phyloP scores from a whole-genome alignment of 805 yeast genomes.

The Wickerhamomyces ciferrii region DNA sequence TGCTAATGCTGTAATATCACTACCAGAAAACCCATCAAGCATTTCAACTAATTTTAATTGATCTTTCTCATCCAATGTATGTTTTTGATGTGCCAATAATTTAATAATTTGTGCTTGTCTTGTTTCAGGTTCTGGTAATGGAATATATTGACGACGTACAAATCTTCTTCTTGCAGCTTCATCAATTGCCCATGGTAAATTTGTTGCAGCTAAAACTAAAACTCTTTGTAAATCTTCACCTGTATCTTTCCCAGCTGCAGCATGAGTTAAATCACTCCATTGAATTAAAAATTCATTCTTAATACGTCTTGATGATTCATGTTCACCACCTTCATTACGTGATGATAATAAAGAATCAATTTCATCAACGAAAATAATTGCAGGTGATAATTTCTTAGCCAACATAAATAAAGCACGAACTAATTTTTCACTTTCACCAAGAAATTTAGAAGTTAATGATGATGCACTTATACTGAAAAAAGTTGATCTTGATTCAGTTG shows the following conservation, averaged over 20 bases:
- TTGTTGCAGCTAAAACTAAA: conserved; percentile 89
- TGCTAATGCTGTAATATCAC: conserved; percentile 89
- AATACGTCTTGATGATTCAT: conserved; percentile 84
- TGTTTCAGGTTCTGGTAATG: conserved; percentile 86
- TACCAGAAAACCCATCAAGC: conserved; percentile 86
- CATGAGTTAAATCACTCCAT: conserved; percentile 82
- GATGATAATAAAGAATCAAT: conserved; percentile 86
- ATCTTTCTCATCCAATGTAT: conserved; percentile 61
- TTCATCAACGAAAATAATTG: conserved; percentile 93
- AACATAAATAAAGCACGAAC: conserved; percentile 83
- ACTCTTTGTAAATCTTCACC: conserved; percentile 52
- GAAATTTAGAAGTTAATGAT: conserved; percentile 76
- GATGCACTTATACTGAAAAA: conserved; percentile 91
- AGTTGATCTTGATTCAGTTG: conserved; percentile 89
- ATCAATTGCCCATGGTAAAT: conserved; percentile 94
- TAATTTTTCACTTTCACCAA: conserved; percentile 92
- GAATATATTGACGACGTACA: conserved; percentile 88
- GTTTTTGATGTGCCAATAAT: conserved; percentile 66
- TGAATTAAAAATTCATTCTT: conserved; percentile 91
- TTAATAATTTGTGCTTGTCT: conserved; percentile 65
- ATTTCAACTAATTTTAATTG: conserved; percentile 51
- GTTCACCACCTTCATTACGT: conserved; percentile 59
- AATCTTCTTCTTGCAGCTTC: conserved; percentile 95
- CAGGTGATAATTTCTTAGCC: conserved; percentile 83
- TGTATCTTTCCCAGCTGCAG: conserved; percentile 70